Conservation (phyloP, 2,329 filamentous ascomycete genomes). For the Colletotrichum spaethianum region DNA sequence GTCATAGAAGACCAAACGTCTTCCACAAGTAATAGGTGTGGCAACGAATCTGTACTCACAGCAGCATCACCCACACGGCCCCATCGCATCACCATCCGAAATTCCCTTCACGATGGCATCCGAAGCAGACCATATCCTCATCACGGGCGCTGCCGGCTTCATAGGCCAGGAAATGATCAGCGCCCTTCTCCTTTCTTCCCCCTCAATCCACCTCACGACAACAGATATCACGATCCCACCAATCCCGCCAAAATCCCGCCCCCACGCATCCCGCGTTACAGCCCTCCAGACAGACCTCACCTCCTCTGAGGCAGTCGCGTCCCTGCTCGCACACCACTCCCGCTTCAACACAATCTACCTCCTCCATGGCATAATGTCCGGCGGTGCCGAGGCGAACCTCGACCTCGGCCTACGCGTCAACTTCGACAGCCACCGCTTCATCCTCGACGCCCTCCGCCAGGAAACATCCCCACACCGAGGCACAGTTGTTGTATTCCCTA, state of each 20-base stretch:
- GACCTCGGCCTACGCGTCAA: slow-evolving; percentile 69
- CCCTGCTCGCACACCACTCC: slow-evolving; percentile 46
- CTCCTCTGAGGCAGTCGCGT: slow-evolving; percentile 47
- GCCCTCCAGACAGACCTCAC: slow-evolving; percentile 52
- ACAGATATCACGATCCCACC: slow-evolving; percentile 70
- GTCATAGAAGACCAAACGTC: too few relatives aligned
- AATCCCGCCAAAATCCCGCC: slow-evolving; percentile 56
- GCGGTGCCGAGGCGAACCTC: slow-evolving; percentile 72
- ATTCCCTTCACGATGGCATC: background rate
- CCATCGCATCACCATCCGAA: background rate
- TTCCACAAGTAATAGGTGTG: too few relatives aligned
- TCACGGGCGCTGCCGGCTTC: slow-evolving; percentile 76
- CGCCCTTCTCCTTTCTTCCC: slow-evolving; percentile 62
- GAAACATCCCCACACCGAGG: slow-evolving; percentile 54
- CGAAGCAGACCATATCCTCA: slow-evolving; percentile 61
- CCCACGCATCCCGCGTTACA: slow-evolving; percentile 44
- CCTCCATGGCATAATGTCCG: slow-evolving; percentile 76
- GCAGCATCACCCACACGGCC: background rate
- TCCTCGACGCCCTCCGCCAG: slow-evolving; percentile 66
- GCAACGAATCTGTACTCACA: background rate
- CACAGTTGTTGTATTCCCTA: slow-evolving; percentile 70
- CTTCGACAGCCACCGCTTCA: slow-evolving; percentile 67
- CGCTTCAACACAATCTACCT: slow-evolving; percentile 66
- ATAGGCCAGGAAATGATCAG: slow-evolving; percentile 73
- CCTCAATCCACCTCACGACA: slow-evolving; percentile 62